Evolutionary conservation across 1,284 basidiomycete genomes (phyloP).

Genomic region (Cryptococcus maquisensis): DNA sequence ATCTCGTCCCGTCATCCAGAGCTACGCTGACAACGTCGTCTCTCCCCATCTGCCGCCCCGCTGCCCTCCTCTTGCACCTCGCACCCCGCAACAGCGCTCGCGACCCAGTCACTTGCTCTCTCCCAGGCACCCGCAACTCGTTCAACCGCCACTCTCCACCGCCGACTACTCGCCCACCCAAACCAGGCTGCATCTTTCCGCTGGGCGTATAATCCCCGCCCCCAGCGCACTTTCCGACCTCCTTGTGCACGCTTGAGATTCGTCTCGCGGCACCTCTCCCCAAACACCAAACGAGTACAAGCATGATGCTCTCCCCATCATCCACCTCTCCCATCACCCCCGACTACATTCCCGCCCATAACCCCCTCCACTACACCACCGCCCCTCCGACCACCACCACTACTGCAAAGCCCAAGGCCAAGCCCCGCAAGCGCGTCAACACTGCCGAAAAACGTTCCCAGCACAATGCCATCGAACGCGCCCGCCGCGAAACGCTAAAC

Average conservation of each 20-base stretch:
- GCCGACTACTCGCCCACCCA: no score
- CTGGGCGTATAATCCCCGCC: conserved; percentile 32
- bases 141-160: neutral
- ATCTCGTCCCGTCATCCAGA: neutral
- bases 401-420: conserved; percentile 19
- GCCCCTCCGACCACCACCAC: conserved; percentile 15
- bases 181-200: neutral
- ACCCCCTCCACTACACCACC: conserved; percentile 16
- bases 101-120: conserved; percentile 76
- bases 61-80: neutral
- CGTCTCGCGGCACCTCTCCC: conserved; percentile 45
- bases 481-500: conserved; percentile 84
- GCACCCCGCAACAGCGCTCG: conserved; percentile 62
- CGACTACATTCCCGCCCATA: conserved; percentile 8
- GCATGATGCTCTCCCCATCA: conserved; percentile 24
- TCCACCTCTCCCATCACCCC: conserved; percentile 24
- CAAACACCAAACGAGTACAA: conserved; percentile 1
- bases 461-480: conserved; percentile 91
- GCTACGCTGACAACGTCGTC: neutral
- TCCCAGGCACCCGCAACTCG: conserved; percentile 15
- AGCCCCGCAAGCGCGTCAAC: conserved; percentile 69
- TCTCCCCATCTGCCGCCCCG: neutral
- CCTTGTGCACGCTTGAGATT: conserved; percentile 49
- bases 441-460: conserved; percentile 89
- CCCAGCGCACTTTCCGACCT: conserved; percentile 29